These are phyloP conservation scores for Geosiphon pyriformis DNA, from an alignment of 192 early-diverging fungal species.

Conservation along the genomic window DNA sequence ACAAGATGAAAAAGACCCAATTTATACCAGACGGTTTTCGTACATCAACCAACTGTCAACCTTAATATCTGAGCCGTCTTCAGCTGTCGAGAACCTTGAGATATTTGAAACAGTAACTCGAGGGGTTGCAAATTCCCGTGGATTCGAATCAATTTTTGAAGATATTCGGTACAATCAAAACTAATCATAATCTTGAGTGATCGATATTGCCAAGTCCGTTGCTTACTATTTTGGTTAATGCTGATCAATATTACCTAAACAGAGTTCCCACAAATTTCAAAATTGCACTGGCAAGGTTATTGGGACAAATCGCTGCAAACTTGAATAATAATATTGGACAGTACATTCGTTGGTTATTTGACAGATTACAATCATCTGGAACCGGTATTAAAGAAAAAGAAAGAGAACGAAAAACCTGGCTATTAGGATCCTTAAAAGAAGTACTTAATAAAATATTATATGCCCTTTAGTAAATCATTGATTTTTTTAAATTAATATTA, in stretches of 20 bases:
- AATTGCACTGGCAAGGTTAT: conserved; percentile 2
- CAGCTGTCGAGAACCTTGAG: conserved; percentile 10
- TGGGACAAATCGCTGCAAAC: conserved; percentile 4
- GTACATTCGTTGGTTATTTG: conserved; percentile 22
- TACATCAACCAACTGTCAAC: conserved; percentile 1
- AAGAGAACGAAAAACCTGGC: conserved; percentile 18
- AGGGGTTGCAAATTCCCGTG: not conserved
- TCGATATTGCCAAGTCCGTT: not conserved
- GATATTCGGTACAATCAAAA: conserved; percentile 8
- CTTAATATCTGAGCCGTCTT: not conserved
- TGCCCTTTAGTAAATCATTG: not conserved
- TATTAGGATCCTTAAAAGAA: conserved; percentile 17
- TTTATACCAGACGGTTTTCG: not conserved
- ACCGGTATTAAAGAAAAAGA: conserved; percentile 12
- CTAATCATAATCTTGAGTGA: not conserved
- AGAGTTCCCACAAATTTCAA: conserved; percentile 2
- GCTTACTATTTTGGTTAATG: not conserved
- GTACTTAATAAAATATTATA: conserved; percentile 6
- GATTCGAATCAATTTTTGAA: conserved; percentile 17
- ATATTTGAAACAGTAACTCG: conserved; percentile 15
- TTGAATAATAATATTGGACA: conserved; percentile 6
- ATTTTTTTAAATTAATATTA: not conserved
- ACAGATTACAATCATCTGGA: conserved; percentile 1
- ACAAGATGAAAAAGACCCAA: conserved; percentile 11
- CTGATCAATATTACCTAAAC: not conserved